phyloP scores from a whole-genome alignment of 495 filamentous ascomycete genomes.

The Penicillium robsamsonii region DNA sequence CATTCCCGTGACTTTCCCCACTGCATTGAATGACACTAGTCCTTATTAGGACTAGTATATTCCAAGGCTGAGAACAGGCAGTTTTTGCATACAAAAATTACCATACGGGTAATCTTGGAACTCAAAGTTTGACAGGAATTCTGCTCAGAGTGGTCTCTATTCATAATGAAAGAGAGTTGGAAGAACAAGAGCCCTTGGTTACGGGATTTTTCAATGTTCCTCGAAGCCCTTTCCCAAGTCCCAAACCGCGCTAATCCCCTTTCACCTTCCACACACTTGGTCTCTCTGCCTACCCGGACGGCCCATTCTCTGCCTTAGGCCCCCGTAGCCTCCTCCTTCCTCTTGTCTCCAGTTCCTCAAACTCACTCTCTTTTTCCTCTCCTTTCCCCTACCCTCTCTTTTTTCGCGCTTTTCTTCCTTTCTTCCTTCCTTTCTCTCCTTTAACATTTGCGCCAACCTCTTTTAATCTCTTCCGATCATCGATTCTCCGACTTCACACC shows the following conservation, averaged over 20 bases:
- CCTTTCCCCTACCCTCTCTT: constrained; percentile 29
- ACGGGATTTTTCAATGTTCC: constrained; percentile 10
- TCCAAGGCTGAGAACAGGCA: constrained; percentile 1
- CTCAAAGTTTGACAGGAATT: not conserved
- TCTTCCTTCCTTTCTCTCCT: constrained; percentile 30
- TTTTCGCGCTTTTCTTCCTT: constrained; percentile 30
- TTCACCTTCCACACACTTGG: constrained; percentile 15
- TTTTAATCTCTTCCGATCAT: constrained; percentile 21
- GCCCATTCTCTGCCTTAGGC: constrained; percentile 31
- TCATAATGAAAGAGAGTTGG: not conserved
- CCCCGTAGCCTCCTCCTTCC: constrained; percentile 30
- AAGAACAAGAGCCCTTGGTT: constrained; percentile 3
- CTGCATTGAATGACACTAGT: constrained; percentile 19
- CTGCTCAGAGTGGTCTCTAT: constrained; percentile 9
- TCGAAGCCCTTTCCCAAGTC: constrained; percentile 3
- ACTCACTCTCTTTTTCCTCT: constrained; percentile 31
- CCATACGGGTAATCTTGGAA: constrained; percentile 6
- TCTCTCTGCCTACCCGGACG: constrained; percentile 16
- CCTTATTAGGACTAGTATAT: constrained; percentile 14
- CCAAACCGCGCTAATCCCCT: constrained; percentile 20
- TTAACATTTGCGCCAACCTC: constrained; percentile 25
- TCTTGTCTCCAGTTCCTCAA: constrained; percentile 22
- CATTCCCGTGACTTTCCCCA: constrained; percentile 24
- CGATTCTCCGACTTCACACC: constrained; percentile 29
- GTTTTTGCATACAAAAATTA: constrained; percentile 1